Evolutionary conservation across 306 rosid species (phyloP).

Genomic region (Crataegus laevigata): DNA sequence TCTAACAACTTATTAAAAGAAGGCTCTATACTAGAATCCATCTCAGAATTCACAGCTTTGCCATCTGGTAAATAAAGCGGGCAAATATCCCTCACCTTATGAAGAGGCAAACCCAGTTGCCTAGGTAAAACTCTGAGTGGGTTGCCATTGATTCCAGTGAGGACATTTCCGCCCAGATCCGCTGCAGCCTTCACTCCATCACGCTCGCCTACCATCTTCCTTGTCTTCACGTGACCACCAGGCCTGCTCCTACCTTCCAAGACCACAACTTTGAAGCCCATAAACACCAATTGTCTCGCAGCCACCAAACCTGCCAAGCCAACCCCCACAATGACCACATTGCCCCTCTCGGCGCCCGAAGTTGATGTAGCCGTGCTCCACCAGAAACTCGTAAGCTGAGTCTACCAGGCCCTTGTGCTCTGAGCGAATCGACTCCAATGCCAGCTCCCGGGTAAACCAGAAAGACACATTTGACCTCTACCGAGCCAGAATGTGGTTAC

Average conservation of each 20-base stretch:
- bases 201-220: constrained; percentile 54
- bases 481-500: constrained; percentile 70
- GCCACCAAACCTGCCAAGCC: constrained; percentile 85
- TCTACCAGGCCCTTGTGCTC: constrained; percentile 71
- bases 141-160: constrained; percentile 83
- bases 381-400: constrained; percentile 54
- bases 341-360: constrained; percentile 59
- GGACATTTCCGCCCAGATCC: constrained; percentile 91
- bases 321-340: constrained; percentile 71
- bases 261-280: constrained; percentile 72
- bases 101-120: constrained; percentile 77
- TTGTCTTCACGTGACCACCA: constrained; percentile 86
- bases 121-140: constrained; percentile 88
- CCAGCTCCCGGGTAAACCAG: constrained; percentile 61
- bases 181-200: constrained; percentile 66
- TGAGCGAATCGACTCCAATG: constrained; percentile 55
- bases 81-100: constrained; percentile 85
- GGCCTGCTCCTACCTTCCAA: constrained; percentile 82
- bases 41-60: constrained; percentile 55
- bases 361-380: constrained; percentile 78
- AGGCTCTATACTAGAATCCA: constrained; percentile 65
- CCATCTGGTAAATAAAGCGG: constrained; percentile 89
- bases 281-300: constrained; percentile 72
- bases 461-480: constrained; percentile 70
- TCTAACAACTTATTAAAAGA: constrained; percentile 71